Conservation (phyloP, 306 rosid species). For the Trichosanthes cucumerina region DNA sequence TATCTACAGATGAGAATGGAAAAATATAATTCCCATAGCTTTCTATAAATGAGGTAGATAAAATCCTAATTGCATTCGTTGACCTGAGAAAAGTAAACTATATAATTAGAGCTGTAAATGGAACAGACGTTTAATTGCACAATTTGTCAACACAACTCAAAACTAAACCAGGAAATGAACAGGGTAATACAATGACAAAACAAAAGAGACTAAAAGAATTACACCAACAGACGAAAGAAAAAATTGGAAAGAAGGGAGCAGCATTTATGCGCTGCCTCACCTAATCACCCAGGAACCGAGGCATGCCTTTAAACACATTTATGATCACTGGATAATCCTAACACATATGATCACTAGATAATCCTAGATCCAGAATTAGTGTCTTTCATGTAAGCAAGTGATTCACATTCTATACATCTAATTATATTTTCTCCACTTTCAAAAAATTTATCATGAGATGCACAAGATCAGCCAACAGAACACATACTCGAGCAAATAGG, state of each 20-base stretch:
- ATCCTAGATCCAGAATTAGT: background rate
- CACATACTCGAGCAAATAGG: slow-evolving; percentile 68
- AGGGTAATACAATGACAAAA: background rate
- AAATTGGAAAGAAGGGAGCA: background rate
- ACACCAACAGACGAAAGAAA: background rate
- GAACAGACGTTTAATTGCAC: background rate
- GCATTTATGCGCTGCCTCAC: background rate
- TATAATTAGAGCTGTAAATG: background rate
- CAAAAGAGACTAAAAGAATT: background rate
- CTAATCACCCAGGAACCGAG: background rate
- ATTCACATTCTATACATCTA: background rate
- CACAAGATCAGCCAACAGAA: background rate
- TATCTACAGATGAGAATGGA: background rate
- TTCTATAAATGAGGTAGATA: background rate
- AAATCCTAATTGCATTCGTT: background rate
- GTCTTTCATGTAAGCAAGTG: background rate
- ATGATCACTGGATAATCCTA: background rate
- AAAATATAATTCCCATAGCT: background rate
- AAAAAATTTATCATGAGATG: slow-evolving; percentile 16
- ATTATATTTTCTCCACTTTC: background rate
- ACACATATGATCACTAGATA: background rate
- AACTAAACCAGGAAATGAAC: background rate
- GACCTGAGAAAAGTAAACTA: background rate
- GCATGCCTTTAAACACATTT: background rate
- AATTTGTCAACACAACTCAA: background rate